These are phyloP conservation scores for Schizosaccharomyces octosporus DNA, from an alignment of 805 yeast species.

Conservation along the genomic window DNA sequence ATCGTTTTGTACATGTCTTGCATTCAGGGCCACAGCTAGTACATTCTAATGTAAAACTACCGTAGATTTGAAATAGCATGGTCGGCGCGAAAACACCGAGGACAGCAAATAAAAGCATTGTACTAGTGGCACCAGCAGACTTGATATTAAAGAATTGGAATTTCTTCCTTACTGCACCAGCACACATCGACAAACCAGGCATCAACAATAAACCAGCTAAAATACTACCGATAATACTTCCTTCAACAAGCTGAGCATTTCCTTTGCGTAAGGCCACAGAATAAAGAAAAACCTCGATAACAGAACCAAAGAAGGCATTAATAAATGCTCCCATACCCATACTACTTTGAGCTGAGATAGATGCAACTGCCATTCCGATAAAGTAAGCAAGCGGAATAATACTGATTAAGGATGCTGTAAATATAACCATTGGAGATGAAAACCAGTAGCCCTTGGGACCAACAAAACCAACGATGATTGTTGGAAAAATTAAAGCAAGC, in stretches of 20 bases:
- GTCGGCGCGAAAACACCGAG: conserved; percentile 86
- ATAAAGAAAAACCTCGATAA: conserved; percentile 78
- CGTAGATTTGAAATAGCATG: conserved; percentile 67
- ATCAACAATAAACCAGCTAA: conserved; percentile 73
- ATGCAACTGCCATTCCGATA: conserved; percentile 98
- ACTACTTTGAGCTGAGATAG: conserved; percentile 91
- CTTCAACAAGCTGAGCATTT: conserved; percentile 80
- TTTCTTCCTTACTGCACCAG: conserved; percentile 78
- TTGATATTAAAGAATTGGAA: conserved; percentile 90
- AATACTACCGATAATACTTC: conserved; percentile 81
- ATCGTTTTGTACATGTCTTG: conserved; percentile 49
- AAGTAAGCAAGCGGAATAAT: conserved; percentile 87
- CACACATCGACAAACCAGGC: conserved; percentile 93
- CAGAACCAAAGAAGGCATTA: conserved; percentile 88
- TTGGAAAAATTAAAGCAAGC: conserved; percentile 53
- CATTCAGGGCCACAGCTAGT: conserved; percentile 29
- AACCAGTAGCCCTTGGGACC: conserved; percentile 24
- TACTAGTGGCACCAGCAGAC: conserved; percentile 89
- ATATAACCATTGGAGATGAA: conserved; percentile 40
- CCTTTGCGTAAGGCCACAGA: conserved; percentile 71
- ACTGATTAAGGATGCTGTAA: conserved; percentile 52
- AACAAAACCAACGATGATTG: conserved; percentile 46
- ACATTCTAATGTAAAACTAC: conserved; percentile 60
- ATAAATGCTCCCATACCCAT: conserved; percentile 98
- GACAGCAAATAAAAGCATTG: conserved; percentile 78